Evolutionary conservation across 371 early-diverging fungal species (phyloP).

Genomic region (Rhizomucor miehei): DNA sequence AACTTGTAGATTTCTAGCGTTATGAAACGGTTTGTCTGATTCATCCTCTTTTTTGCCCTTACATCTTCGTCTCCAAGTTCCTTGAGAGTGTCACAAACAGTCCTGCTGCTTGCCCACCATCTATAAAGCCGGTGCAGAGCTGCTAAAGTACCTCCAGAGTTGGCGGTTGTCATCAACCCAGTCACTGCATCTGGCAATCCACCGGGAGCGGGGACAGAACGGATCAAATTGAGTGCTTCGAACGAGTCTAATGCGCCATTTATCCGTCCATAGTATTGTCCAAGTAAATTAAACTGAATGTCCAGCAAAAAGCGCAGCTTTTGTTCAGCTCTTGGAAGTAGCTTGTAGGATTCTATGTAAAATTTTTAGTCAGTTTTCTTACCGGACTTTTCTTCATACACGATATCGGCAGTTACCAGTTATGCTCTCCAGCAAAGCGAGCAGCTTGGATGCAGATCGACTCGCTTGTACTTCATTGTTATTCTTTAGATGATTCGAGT

Average conservation of each 20-base stretch:
- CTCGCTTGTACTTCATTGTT: conserved; percentile 20
- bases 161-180: conserved; percentile 37
- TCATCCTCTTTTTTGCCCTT: conserved; percentile 12
- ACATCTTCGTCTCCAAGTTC: conserved; percentile 61
- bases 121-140: conserved; percentile 44
- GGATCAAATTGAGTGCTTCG: conserved; percentile 45
- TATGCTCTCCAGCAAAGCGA: conserved; percentile 58
- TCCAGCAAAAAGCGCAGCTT: conserved; percentile 50
- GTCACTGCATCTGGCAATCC: conserved; percentile 51
- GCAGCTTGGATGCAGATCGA: conserved; percentile 56
- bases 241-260: conserved; percentile 50
- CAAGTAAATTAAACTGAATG: conserved; percentile 50
- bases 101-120: conserved; percentile 52
- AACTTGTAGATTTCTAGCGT: conserved; percentile 28
- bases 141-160: conserved; percentile 34
- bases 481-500: neutral
- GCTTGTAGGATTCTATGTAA: conserved; percentile 38
- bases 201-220: conserved; percentile 50
- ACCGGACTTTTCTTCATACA: too few relatives aligned
- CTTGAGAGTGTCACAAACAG: conserved; percentile 31
- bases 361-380: neutral
- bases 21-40: too few relatives aligned
- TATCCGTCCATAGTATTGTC: conserved; percentile 46
- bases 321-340: conserved; percentile 31
- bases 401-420: too few relatives aligned